These are phyloP conservation scores for Eucalyptus pumila DNA, from an alignment of 345 rosid species.

Conservation along the genomic window DNA sequence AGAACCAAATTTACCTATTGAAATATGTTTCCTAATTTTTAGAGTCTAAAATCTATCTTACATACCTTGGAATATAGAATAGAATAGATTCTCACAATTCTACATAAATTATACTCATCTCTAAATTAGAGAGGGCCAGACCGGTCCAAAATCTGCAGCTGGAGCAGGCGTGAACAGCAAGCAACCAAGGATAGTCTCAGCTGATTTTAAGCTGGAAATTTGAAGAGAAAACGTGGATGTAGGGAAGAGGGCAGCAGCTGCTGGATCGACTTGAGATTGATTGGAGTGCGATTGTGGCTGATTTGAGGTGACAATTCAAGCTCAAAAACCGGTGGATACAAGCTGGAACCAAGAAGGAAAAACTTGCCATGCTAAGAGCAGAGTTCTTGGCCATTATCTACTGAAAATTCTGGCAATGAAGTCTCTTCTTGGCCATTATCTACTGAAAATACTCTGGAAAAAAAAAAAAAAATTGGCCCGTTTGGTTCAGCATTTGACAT, in stretches of 20 bases:
- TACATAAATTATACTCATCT: no score
- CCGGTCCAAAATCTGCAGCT: neutral
- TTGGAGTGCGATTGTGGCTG: neutral
- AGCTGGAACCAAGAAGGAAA: neutral
- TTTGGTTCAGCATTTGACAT: no score
- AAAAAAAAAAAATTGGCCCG: no score
- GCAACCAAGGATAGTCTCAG: neutral
- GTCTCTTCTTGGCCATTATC: no score
- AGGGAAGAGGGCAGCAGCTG: neutral
- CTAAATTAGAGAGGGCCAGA: neutral
- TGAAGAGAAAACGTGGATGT: neutral
- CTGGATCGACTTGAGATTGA: neutral
- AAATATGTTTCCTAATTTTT: no score
- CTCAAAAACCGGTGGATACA: neutral
- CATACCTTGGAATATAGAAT: fast-evolving
- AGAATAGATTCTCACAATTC: no score
- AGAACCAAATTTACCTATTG: fast-evolving
- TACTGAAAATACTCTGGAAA: no score
- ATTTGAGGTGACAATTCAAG: neutral
- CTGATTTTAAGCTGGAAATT: neutral
- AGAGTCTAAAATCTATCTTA: fast-evolving
- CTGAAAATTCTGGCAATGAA: no score
- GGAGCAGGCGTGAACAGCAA: neutral
- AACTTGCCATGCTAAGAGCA: neutral
- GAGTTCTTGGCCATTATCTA: neutral